These are phyloP conservation scores for Phytophthora melonis DNA, from an alignment of 352 stramenopile genomes.

Conservation along the genomic window DNA sequence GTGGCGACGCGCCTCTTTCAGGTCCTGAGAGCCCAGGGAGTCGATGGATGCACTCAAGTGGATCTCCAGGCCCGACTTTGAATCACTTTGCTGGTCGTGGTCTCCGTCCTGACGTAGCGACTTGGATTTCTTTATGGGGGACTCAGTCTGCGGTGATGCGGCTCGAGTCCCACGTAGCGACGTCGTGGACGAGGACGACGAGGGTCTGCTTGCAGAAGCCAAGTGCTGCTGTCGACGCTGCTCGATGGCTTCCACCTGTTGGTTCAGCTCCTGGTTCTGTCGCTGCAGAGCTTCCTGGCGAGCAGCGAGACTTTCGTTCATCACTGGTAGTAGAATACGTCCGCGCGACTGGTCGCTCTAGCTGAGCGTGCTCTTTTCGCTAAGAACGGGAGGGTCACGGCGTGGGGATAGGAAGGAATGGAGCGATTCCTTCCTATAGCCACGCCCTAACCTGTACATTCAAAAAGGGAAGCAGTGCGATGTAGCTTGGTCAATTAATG, in stretches of 20 bases:
- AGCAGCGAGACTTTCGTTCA: conserved; percentile 72
- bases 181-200: conserved; percentile 25
- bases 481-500: no score
- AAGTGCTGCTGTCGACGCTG: conserved; percentile 66
- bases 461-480: no score
- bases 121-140: conserved; percentile 6
- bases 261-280: conserved; percentile 72
- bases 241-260: conserved; percentile 74
- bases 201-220: conserved; percentile 15
- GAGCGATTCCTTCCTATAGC: no score
- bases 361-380: no score
- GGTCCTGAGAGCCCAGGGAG: conserved; percentile 43
- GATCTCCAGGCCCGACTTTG: conserved; percentile 44
- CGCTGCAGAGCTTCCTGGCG: conserved; percentile 66
- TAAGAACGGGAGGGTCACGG: no score
- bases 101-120: neutral
- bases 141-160: conserved; percentile 11
- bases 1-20: conserved; percentile 28
- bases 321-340: conserved; percentile 6
- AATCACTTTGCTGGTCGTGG: conserved; percentile 6
- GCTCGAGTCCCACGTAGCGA: conserved; percentile 30
- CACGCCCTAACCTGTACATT: no score
- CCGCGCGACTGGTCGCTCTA: no score
- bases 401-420: no score
- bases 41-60: conserved; percentile 68